Base-by-base conservation (phyloP, 768 basidiomycete species). In the Phylloporus scabripes region DNA sequence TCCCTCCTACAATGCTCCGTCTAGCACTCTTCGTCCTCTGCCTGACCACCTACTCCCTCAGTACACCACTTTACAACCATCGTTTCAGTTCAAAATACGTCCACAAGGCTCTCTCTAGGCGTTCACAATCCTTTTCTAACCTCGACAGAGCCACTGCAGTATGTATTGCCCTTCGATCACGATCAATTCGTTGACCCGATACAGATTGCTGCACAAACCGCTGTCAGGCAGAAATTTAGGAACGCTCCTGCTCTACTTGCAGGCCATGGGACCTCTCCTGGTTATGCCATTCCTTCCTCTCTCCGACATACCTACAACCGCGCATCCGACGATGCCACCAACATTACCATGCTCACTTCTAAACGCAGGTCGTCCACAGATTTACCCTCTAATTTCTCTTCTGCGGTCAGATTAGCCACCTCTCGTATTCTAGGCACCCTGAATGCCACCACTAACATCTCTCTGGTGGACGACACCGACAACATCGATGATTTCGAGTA, bases 401-500 rank as follows among this genome's bases (percentile, higher is more conserved):
- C 39, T n/a, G 17, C 20, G 6, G 15, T 51, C 17, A 41, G 48
- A 20, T 8, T 46, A 8, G 42, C 49, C 14, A 11, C 21, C 23
- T 21, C 23, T 7, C 29, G 28, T n/a, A n/a, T 42, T 12, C 20
- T 34, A 15, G 14, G 14, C 5, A 31, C 17, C 5, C 24, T 38
- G 20, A 42, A 63, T 8, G 36, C 20, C 20, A 32, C 52, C 40
- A 24, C 45, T 20, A 26, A 45, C 12, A 42, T 62, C 51, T 57
- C 69, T 5, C 66, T 79, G 40, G 65, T 49, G 10, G 77, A 78
- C 57, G 60, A 71, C 49, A 63, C 73, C 2, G 61, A 65, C 18
- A 69, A 66, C 15, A 49, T 50, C 23, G 53, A 73, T 37, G 77
- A 81, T 49, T 51, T 75, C 24, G 62, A 76, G 46, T 82, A 81